A percentile compares a stretch with the other conserved stretches of the same genome.
Evolutionary conservation across 768 basidiomycete genomes (phyloP).

Genomic region (Lentinula boryana): DNA sequence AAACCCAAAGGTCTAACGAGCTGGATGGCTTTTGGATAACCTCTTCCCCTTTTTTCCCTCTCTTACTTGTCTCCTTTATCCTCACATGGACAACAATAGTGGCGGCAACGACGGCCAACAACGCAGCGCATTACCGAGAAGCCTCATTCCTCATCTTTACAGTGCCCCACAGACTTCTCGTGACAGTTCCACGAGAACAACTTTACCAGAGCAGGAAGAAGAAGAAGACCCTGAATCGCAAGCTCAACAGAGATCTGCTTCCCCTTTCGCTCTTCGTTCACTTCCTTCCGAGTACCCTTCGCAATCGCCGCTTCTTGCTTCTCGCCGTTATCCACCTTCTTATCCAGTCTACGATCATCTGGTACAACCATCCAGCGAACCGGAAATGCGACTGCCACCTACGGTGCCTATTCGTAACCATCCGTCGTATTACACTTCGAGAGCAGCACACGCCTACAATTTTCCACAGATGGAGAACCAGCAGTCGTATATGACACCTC

Average conservation of each 20-base stretch:
- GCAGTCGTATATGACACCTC: slow-evolving; percentile 13
- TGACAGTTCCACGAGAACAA: slow-evolving; percentile 13
- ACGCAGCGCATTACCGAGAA: slow-evolving; percentile 46
- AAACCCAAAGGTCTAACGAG: neutral
- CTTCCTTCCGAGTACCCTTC: slow-evolving; percentile 11
- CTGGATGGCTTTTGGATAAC: neutral
- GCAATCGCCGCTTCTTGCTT: slow-evolving; percentile 1
- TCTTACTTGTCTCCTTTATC: slow-evolving; percentile 8
- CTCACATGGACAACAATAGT: slow-evolving; percentile 12
- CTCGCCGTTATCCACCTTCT: neutral
- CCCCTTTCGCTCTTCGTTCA: slow-evolving; percentile 11
- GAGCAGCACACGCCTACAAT: slow-evolving; percentile 3
- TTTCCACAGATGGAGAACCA: neutral
- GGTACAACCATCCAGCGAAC: neutral
- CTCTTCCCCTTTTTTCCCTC: neutral
- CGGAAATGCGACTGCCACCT: neutral
- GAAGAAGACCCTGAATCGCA: slow-evolving; percentile 16
- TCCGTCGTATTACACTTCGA: slow-evolving; percentile 17
- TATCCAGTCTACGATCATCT: slow-evolving; percentile 1
- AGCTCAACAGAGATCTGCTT: slow-evolving; percentile 12
- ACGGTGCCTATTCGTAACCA: slow-evolving; percentile 7
- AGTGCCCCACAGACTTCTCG: slow-evolving; percentile 24
- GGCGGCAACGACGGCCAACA: slow-evolving; percentile 11
- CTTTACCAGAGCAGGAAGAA: slow-evolving; percentile 4
- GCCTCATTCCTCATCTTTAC: slow-evolving; percentile 43